Conservation (phyloP, 441 rosid genomes). For the Adansonia grandidieri region DNA sequence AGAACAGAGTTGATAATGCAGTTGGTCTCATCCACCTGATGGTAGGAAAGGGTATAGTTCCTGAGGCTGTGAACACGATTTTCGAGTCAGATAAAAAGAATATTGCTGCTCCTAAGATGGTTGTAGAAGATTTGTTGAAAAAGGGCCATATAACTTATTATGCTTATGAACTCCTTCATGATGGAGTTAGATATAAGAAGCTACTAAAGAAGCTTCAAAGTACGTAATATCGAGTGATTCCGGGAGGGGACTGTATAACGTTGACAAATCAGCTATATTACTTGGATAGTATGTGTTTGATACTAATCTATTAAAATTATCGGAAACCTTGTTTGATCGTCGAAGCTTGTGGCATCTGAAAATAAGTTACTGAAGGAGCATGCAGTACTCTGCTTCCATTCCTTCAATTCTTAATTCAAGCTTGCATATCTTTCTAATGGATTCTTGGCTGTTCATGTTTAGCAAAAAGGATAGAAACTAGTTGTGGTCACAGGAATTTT, state of each 20-base stretch:
- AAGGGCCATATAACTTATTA: slow-evolving; percentile 78
- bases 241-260: slow-evolving; percentile 18
- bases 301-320: too few species aligned
- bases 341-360: not conserved
- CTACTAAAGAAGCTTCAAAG: slow-evolving; percentile 55
- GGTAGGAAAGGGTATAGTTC: slow-evolving; percentile 76
- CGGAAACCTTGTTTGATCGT: not conserved
- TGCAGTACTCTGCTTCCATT: not conserved
- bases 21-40: slow-evolving; percentile 69
- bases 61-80: slow-evolving; percentile 72
- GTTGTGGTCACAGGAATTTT: not conserved
- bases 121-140: slow-evolving; percentile 87
- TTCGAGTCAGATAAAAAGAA: slow-evolving; percentile 78
- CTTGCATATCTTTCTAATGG: not conserved
- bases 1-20: slow-evolving; percentile 73
- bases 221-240: slow-evolving; percentile 27
- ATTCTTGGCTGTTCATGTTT: not conserved
- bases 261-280: not conserved
- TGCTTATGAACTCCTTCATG: slow-evolving; percentile 85
- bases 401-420: not conserved
- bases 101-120: slow-evolving; percentile 89
- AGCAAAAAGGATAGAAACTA: not conserved
- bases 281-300: too few species aligned
- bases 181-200: slow-evolving; percentile 84
- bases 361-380: not conserved